A percentile compares a stretch with the other conserved stretches of the same genome.
Conservation (phyloP, 768 basidiomycete species). For the Mycena vitilis region DNA sequence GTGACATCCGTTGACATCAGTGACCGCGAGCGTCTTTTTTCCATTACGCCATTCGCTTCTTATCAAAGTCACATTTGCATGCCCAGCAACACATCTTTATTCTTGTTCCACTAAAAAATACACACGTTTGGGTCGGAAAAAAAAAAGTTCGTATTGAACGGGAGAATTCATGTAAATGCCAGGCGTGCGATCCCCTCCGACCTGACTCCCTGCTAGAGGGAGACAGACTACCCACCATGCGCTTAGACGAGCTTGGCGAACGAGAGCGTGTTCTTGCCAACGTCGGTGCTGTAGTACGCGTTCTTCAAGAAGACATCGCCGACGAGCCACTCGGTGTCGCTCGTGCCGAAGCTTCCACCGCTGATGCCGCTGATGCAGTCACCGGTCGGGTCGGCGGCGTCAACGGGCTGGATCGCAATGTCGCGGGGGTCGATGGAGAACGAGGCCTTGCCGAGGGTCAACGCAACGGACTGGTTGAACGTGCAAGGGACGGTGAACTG, state of each 20-base stretch:
- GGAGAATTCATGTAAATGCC: conserved; percentile 12
- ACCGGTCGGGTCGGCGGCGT: conserved; percentile 65
- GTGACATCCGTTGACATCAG: no score
- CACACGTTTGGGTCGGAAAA: conserved; percentile 6
- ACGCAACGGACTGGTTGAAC: conserved; percentile 53
- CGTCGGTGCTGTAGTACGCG: conserved; percentile 32
- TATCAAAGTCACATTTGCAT: neutral
- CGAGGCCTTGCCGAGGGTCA: conserved; percentile 58
- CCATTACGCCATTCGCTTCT: no score
- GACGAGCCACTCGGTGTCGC: conserved; percentile 73
- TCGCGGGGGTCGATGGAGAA: conserved; percentile 76
- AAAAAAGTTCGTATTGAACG: conserved; percentile 14
- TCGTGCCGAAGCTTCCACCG: conserved; percentile 65
- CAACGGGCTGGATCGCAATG: conserved; percentile 64
- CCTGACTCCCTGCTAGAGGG: conserved; percentile 7
- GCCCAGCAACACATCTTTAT: conserved; percentile 28
- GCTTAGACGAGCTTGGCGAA: conserved; percentile 31
- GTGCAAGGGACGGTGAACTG: conserved; percentile 65
- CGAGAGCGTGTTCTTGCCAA: conserved; percentile 29
- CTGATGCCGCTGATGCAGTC: conserved; percentile 80
- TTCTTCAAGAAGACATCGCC: conserved; percentile 27
- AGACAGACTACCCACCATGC: neutral
- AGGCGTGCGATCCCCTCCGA: neutral
- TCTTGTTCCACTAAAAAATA: conserved; percentile 25
- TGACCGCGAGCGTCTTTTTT: no score